A percentile compares a stretch with the other conserved stretches of the same genome.
Conservation (phyloP, 495 filamentous ascomycete genomes). For the Aspergillus coremiiformis region DNA sequence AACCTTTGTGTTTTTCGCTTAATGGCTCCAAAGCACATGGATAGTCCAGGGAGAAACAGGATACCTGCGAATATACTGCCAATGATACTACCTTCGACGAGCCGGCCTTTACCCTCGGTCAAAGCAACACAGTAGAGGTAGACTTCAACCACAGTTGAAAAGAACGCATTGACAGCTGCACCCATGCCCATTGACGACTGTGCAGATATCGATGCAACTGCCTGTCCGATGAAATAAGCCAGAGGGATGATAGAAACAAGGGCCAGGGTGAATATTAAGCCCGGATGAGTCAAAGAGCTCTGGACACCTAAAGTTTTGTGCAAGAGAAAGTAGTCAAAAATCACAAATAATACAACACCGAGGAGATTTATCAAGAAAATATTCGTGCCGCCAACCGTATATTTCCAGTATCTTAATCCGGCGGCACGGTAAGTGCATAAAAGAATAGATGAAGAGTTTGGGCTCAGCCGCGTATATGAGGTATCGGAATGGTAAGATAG, state of each 20-base stretch:
- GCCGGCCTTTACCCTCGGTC: slow-evolving; percentile 80
- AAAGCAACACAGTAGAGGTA: slow-evolving; percentile 96
- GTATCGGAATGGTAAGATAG: slow-evolving; percentile 87
- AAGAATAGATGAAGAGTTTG: slow-evolving; percentile 74
- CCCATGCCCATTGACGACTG: slow-evolving; percentile 99
- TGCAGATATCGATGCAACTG: slow-evolving; percentile 97
- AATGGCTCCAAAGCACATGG: slow-evolving; percentile 98
- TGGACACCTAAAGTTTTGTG: slow-evolving; percentile 57
- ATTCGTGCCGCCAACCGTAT: slow-evolving; percentile 96
- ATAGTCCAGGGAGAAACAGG: slow-evolving; percentile 90
- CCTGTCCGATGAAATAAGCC: slow-evolving; percentile 99
- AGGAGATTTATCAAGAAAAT: slow-evolving; percentile 98
- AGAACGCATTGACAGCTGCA: slow-evolving; percentile 96
- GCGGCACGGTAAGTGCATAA: slow-evolving; percentile 96
- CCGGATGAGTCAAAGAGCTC: slow-evolving; percentile 65
- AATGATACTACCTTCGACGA: slow-evolving; percentile 95
- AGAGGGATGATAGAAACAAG: slow-evolving; percentile 90
- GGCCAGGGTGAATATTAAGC: slow-evolving; percentile 76
- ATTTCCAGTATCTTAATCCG: slow-evolving; percentile 96
- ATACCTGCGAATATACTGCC: slow-evolving; percentile 97
- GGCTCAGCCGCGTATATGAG: slow-evolving; percentile 59
- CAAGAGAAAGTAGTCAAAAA: slow-evolving; percentile 84
- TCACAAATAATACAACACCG: slow-evolving; percentile 80
- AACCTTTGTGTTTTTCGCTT: slow-evolving; percentile 98
- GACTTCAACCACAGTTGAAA: slow-evolving; percentile 97